Conservation (phyloP, 495 filamentous ascomycete genomes). For the Hypomontagnella monticulosa region DNA sequence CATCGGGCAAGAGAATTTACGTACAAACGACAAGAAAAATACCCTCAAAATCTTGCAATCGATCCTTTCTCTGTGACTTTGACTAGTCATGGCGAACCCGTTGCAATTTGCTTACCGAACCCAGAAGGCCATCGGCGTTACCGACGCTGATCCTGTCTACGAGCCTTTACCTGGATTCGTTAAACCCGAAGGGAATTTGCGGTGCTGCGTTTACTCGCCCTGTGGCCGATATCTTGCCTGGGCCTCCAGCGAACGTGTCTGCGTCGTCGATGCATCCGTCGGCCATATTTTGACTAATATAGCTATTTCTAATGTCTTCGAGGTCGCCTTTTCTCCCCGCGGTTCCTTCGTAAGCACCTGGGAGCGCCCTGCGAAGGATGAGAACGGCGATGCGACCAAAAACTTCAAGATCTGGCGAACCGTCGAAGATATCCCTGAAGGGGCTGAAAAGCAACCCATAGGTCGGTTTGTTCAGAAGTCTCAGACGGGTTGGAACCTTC, state of each 20-base stretch:
- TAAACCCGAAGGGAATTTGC: slow-evolving; percentile 91
- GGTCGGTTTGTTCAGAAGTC: slow-evolving; percentile 94
- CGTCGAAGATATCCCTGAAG: slow-evolving; percentile 63
- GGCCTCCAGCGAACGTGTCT: slow-evolving; percentile 88
- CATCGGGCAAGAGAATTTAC: slow-evolving; percentile 35
- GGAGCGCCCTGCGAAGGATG: slow-evolving; percentile 93
- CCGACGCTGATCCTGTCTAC: slow-evolving; percentile 90
- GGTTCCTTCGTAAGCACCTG: slow-evolving; percentile 95
- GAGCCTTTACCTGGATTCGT: slow-evolving; percentile 83
- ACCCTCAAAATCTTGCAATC: slow-evolving; percentile 32
- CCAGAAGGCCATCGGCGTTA: slow-evolving; percentile 92
- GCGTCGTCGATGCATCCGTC: slow-evolving; percentile 80
- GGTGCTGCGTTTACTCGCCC: slow-evolving; percentile 93
- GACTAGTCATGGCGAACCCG: slow-evolving; percentile 86
- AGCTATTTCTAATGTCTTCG: slow-evolving; percentile 82
- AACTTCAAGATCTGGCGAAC: slow-evolving; percentile 97
- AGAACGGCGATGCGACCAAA: slow-evolving; percentile 89
- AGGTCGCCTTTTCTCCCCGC: slow-evolving; percentile 90
- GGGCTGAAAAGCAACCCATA: slow-evolving; percentile 73
- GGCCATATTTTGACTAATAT: slow-evolving; percentile 81
- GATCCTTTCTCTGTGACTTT: slow-evolving; percentile 71
- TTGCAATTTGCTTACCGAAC: slow-evolving; percentile 96
- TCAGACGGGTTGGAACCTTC: slow-evolving; percentile 95
- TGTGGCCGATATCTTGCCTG: slow-evolving; percentile 95
- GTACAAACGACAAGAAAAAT: slow-evolving; percentile 42